Base-by-base conservation (phyloP, 1,139 yeast species). In the Suhomyces taliae region DNA sequence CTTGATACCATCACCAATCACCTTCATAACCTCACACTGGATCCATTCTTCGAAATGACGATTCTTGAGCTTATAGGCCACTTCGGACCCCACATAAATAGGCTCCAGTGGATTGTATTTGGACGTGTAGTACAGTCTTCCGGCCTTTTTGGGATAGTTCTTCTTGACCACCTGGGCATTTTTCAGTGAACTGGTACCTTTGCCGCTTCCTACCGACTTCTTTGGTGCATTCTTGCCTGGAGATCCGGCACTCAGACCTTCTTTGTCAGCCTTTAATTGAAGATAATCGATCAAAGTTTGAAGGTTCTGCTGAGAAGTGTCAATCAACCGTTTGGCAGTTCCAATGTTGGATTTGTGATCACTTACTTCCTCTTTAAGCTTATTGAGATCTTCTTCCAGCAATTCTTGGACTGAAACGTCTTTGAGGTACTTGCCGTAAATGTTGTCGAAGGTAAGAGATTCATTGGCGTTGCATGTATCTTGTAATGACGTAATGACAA, bases 21-120 rank as follows among this genome's bases (percentile, higher is more conserved):
- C 83, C 57, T 81, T 82, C 42, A 86, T 81, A 26, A 93, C 96
- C 58, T 87, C 91, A 70, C 99, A 95, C 64, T 90, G 97, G 56
- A 95, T 90, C 99, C 99, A 95, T 61, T 93, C 99, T 44, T 88
- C 95, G 7, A 74, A 67, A 42, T 82, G 87, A 36, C 86, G 77
- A 55, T 80, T 81, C 50, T 79, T 79, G 15, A 91, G 79, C 60
- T 86, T 83, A 68, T 86, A 93, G 0, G 98, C 99, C 1, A 93
- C 97, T 55, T 89, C 96, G 0, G 93, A 79, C 1, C 95, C 93
- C 2, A 87, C 71, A 3, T 64, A 55, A 4, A 87, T 74, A 0
- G 87, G 84, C 40, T 80, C 87, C 40, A 78, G 76, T 0, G 87
- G 82, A 56, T 85, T 85, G 61, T 67, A 79, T 43, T 71, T 70